phyloP scores from a whole-genome alignment of 129 eudicot species.

The Tagetes patula region DNA sequence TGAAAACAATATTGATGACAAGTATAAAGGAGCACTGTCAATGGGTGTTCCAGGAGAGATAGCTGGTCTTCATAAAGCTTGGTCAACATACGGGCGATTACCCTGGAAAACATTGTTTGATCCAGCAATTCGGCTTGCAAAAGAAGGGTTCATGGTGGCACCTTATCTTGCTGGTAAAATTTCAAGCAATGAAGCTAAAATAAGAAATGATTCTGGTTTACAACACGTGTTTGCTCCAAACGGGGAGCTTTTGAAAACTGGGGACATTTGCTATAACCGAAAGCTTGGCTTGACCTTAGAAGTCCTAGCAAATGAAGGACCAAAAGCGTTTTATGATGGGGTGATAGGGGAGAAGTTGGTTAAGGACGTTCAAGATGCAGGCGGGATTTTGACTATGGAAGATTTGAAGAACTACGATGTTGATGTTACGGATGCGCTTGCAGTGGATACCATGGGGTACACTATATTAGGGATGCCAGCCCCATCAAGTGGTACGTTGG shows the following conservation, averaged over 20 bases:
- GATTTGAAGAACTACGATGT: slow-evolving; percentile 77
- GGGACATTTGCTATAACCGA: slow-evolving; percentile 73
- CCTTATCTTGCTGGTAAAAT: slow-evolving; percentile 61
- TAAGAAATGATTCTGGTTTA: slow-evolving; percentile 67
- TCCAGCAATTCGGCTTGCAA: slow-evolving; percentile 75
- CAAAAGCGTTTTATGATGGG: slow-evolving; percentile 74
- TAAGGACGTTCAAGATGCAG: slow-evolving; percentile 66
- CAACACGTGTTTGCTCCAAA: slow-evolving; percentile 73
- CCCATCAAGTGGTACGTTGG: slow-evolving; percentile 95
- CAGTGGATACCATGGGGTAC: slow-evolving; percentile 73
- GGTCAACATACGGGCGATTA: slow-evolving; percentile 72
- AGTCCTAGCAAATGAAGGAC: slow-evolving; percentile 81
- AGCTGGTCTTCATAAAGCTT: slow-evolving; percentile 75
- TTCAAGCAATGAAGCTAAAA: slow-evolving; percentile 21
- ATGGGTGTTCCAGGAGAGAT: slow-evolving; percentile 94
- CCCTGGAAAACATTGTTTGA: slow-evolving; percentile 71
- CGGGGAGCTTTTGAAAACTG: slow-evolving; percentile 60
- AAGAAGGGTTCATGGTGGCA: slow-evolving; percentile 60
- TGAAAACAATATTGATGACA: slow-evolving; percentile 45
- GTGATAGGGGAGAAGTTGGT: slow-evolving; percentile 66
- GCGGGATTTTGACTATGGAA: slow-evolving; percentile 86
- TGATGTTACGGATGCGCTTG: slow-evolving; percentile 53
- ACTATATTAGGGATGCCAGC: slow-evolving; percentile 87
- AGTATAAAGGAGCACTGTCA: slow-evolving; percentile 64
- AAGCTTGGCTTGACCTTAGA: slow-evolving; percentile 74